A percentile compares a stretch with the other conserved stretches of the same genome.
These are phyloP conservation scores for Hypomontagnella submonticulosa DNA, from an alignment of 495 filamentous ascomycete genomes.

Conservation along the genomic window DNA sequence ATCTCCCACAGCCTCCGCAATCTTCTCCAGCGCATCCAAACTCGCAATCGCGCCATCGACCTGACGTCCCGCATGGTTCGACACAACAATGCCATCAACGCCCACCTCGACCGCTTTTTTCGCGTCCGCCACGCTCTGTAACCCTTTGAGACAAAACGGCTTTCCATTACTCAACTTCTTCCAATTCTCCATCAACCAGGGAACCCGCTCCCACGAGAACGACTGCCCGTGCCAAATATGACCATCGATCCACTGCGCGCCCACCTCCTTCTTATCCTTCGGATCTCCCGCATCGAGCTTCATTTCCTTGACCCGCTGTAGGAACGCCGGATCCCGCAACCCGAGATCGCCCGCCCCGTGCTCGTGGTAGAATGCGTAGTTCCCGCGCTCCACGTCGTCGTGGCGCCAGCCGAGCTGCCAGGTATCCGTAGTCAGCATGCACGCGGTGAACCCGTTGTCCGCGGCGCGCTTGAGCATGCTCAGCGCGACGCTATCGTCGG, in stretches of 20 bases:
- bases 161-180: slow-evolving; percentile 62
- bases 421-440: slow-evolving; percentile 73
- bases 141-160: slow-evolving; percentile 69
- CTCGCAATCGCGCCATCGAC: slow-evolving; percentile 71
- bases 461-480: slow-evolving; percentile 66
- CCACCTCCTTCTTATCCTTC: slow-evolving; percentile 56
- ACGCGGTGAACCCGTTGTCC: slow-evolving; percentile 66
- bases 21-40: slow-evolving; percentile 71
- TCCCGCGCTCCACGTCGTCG: slow-evolving; percentile 65
- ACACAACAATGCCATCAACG: slow-evolving; percentile 68
- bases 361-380: slow-evolving; percentile 71
- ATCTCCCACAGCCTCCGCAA: slow-evolving; percentile 60
- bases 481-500: slow-evolving; percentile 68
- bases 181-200: slow-evolving; percentile 66
- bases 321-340: slow-evolving; percentile 68
- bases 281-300: slow-evolving; percentile 58
- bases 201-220: slow-evolving; percentile 67
- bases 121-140: slow-evolving; percentile 66
- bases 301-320: slow-evolving; percentile 57
- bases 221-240: slow-evolving; percentile 70
- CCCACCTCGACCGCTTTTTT: slow-evolving; percentile 64
- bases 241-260: slow-evolving; percentile 71
- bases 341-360: slow-evolving; percentile 60
- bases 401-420: slow-evolving; percentile 74
- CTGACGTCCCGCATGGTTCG: slow-evolving; percentile 71